These are phyloP conservation scores for Porcisia hertigi DNA, from an alignment of 208 protist genomes.

Conservation along the genomic window DNA sequence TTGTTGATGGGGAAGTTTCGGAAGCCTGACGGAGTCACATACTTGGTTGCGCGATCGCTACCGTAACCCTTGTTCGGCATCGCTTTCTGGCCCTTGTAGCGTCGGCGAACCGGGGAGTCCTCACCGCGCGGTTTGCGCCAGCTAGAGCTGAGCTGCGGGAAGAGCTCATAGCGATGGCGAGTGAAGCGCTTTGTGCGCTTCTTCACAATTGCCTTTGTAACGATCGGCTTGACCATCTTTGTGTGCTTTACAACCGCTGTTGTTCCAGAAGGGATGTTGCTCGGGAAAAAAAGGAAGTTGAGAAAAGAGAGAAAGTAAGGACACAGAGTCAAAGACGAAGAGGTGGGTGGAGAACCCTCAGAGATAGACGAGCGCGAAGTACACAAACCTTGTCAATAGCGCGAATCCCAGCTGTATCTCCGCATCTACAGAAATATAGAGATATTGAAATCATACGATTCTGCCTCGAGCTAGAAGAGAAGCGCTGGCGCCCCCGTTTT, in stretches of 20 bases:
- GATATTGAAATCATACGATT: background rate
- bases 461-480: background rate
- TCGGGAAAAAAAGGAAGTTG: background rate
- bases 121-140: slow-evolving; percentile 99
- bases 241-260: slow-evolving; percentile 12
- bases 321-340: background rate
- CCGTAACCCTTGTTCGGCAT: slow-evolving; percentile 99
- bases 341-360: background rate
- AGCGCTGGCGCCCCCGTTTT: no score
- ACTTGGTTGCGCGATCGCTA: slow-evolving; percentile 96
- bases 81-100: slow-evolving; percentile 96
- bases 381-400: background rate
- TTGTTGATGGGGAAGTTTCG: slow-evolving; percentile 96
- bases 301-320: background rate
- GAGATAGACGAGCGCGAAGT: background rate
- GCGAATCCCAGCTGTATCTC: no score
- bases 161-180: slow-evolving; percentile 94
- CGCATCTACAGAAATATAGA: background rate
- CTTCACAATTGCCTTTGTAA: slow-evolving; percentile 95
- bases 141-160: slow-evolving; percentile 91
- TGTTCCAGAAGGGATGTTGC: background rate
- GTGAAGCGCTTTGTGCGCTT: slow-evolving; percentile 98
- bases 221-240: slow-evolving; percentile 93
- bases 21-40: slow-evolving; percentile 97
- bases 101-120: slow-evolving; percentile 97